Conservation (phyloP, 208 protist genomes). For the Vickermania ingenoplastis region DNA sequence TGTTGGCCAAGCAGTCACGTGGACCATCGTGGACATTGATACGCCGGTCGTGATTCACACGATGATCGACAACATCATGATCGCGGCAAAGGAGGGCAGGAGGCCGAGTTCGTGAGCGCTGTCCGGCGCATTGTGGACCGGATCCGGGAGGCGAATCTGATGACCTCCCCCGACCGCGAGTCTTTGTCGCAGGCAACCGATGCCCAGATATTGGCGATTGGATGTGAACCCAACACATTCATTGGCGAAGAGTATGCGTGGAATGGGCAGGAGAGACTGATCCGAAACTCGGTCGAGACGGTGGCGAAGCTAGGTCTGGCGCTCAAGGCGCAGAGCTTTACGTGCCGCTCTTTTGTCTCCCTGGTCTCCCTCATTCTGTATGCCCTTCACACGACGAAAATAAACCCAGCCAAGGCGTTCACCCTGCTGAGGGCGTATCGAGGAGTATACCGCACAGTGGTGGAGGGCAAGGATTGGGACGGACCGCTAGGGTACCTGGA, state of each 20-base stretch:
- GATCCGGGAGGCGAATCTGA: conserved; percentile 1
- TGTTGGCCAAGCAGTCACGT: conserved; percentile 2
- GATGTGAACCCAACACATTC: not conserved
- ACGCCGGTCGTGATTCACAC: too few species aligned
- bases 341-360: conserved; percentile 1
- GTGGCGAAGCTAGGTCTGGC: conserved; percentile 1
- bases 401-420: conserved; percentile 1
- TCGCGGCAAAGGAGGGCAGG: not conserved
- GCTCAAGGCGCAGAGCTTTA: not conserved
- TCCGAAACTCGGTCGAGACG: not conserved
- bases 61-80: conserved; percentile 4
- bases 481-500: not conserved
- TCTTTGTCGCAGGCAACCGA: not conserved
- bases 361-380: not conserved
- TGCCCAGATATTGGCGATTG: not conserved
- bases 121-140: not conserved
- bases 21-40: conserved; percentile 3
- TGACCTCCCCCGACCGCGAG: not conserved
- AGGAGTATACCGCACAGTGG: not conserved
- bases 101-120: conserved; percentile 2
- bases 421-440: not conserved
- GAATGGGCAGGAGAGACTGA: not conserved
- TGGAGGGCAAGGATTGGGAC: not conserved
- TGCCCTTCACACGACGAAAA: conserved; percentile 1
- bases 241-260: not conserved